Evolutionary conservation across 495 filamentous ascomycete species (phyloP).

Genomic region (Neurospora tetrasperma): DNA sequence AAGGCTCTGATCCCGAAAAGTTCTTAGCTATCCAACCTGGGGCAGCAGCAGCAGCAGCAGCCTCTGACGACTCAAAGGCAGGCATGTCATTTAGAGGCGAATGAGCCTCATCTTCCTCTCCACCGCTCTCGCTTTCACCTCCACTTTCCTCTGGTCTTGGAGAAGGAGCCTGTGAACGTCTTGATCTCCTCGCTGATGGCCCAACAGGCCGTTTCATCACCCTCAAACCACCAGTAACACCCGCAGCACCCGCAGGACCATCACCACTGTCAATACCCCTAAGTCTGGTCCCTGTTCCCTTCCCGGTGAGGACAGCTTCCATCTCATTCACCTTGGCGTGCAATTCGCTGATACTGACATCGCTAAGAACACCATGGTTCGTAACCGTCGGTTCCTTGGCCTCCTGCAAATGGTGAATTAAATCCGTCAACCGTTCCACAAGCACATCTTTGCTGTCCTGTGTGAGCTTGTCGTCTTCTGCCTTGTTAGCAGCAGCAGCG

Average conservation of each 20-base stretch:
- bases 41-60: not conserved
- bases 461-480: conserved; percentile 14
- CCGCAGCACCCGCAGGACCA: not conserved
- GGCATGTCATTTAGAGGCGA: not conserved
- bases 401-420: conserved; percentile 27
- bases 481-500: not conserved
- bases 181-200: not conserved
- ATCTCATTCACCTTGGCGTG: conserved; percentile 38
- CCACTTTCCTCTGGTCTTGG: not conserved
- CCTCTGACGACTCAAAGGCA: not conserved
- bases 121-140: not conserved
- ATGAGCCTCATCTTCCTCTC: not conserved
- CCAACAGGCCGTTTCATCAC: not conserved
- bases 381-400: not conserved
- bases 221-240: not conserved
- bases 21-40: not conserved
- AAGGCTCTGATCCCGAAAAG: not conserved
- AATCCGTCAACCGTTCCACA: conserved; percentile 37
- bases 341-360: conserved; percentile 22
- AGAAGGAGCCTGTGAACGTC: not conserved
- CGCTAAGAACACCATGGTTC: not conserved
- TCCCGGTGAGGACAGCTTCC: conserved; percentile 22
- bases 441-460: conserved; percentile 39
- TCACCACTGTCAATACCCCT: not conserved
- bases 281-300: not conserved